A percentile compares a stretch with the other conserved stretches of the same genome.
Evolutionary conservation across 306 rosid genomes (phyloP).

Genomic region (Dalbergia cultrata): DNA sequence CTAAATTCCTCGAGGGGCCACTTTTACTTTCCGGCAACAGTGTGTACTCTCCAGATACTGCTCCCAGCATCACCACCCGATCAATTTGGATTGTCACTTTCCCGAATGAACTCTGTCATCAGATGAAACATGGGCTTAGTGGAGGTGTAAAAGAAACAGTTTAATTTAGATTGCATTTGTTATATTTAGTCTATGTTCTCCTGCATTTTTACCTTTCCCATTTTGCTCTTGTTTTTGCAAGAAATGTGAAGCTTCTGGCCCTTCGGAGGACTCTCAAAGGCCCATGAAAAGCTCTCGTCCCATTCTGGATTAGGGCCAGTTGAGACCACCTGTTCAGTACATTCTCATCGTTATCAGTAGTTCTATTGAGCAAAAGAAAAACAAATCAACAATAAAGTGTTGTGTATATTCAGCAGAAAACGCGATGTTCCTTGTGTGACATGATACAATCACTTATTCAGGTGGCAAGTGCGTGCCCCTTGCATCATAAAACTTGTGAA

Average conservation of each 20-base stretch:
- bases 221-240: conserved; percentile 98
- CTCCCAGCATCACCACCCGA: conserved; percentile 95
- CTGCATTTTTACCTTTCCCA: conserved; percentile 81
- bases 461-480: conserved; percentile 2
- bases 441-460: conserved; percentile 23
- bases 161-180: conserved; percentile 4
- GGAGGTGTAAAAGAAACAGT: neutral
- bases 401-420: conserved; percentile 29
- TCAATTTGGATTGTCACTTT: conserved; percentile 98
- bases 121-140: conserved; percentile 40
- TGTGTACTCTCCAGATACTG: conserved; percentile 94
- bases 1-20: conserved; percentile 90
- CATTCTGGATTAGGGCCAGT: conserved; percentile 97
- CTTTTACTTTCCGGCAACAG: conserved; percentile 93
- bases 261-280: conserved; percentile 99
- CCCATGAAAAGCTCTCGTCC: conserved; percentile 97
- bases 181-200: conserved; percentile 10
- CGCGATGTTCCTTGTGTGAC: neutral
- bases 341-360: conserved; percentile 32
- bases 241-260: conserved; percentile 99
- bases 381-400: neutral
- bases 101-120: conserved; percentile 89
- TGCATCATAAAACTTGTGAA: neutral
- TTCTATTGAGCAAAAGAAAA: conserved; percentile 27
- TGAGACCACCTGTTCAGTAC: conserved; percentile 77